Evolutionary conservation across 164 flowering plant genomes (phyloP), one percentile per base, ranked within the genome.

Genomic region (Sextonia rubra): DNA sequence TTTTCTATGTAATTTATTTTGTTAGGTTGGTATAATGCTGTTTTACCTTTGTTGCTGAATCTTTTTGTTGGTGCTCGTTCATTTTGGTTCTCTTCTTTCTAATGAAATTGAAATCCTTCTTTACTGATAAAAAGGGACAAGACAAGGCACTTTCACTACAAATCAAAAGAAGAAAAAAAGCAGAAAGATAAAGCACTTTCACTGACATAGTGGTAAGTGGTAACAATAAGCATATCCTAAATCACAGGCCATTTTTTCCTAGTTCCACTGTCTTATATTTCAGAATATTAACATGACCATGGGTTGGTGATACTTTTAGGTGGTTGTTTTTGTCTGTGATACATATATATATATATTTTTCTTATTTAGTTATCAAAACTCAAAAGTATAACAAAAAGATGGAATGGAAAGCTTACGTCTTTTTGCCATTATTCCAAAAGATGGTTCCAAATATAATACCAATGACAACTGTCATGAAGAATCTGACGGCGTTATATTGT

Each of bases 381-480:
- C 17, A 5, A 32, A 26, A 64, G 22, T 26, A 24, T 6, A 64
- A n/a, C 49, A 69, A 48, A 24, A 49, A 49, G 44, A 24, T 14
- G 48, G 71, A 17, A 71, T 12, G 24, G 71, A 15, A 60, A 25
- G 76, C 90, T 82, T 71, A 86, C 90, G 67, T 81, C 26, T 87
- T 47, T 11, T 75, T 32, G 15, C 69, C 70, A 24, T 15, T 65
- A 52, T 79, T 44, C 92, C 92, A 88, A 63, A 87, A 87, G 69
- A 88, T 82, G 67, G 81, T 58, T 48, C 92, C 92, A 74, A 87
- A 83, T 9, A 85, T 63, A 73, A 83, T 2, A 20, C 86, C 89
- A 56, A 84, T 80, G 15, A 84, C 47, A 0, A 81, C 62, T 12
- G 92, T 83, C 83, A 85, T 73, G 69, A 84, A 74, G 63, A 84